Percentiles rank a stretch among this genome's conserved stretches.
phyloP scores from a whole-genome alignment of 2,329 filamentous ascomycete genomes.

The Alternaria solani region DNA sequence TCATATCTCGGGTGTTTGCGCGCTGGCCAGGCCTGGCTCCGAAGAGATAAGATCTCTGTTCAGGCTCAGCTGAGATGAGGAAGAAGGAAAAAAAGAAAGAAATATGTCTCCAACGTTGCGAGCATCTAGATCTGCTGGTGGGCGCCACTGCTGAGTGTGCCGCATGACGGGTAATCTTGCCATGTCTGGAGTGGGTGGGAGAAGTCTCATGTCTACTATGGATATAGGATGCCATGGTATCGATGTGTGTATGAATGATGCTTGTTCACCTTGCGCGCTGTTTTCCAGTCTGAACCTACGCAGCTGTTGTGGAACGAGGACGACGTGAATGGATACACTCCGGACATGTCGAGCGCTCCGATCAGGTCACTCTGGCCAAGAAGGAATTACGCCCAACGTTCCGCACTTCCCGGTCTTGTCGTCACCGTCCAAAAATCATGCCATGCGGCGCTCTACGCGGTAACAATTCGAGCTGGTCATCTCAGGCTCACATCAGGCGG shows the following conservation, averaged over 20 bases:
- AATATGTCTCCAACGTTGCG: too few relatives aligned
- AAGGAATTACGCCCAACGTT: constrained; percentile 2
- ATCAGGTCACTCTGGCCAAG: constrained; percentile 1
- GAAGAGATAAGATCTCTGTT: too few relatives aligned
- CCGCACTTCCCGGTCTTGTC: neutral
- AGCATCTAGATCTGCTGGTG: too few relatives aligned
- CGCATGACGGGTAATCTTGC: too few relatives aligned
- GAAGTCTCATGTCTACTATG: neutral
- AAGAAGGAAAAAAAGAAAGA: too few relatives aligned
- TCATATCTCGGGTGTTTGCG: neutral
- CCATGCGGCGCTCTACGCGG: too few relatives aligned
- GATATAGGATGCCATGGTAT: neutral
- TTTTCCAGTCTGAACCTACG: neutral
- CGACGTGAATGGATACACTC: neutral
- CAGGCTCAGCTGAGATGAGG: too few relatives aligned
- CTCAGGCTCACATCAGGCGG: too few relatives aligned
- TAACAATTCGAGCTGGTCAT: too few relatives aligned
- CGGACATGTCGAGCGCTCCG: neutral
- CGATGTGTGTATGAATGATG: too few relatives aligned
- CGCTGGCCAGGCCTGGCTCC: neutral
- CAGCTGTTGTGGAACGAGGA: neutral
- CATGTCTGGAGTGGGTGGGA: neutral
- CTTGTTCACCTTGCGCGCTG: neutral
- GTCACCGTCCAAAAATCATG: neutral
- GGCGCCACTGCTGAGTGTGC: too few relatives aligned